Evolutionary conservation across 257 asterid genomes (phyloP).

Genomic region (Ocimum tenuiflorum): DNA sequence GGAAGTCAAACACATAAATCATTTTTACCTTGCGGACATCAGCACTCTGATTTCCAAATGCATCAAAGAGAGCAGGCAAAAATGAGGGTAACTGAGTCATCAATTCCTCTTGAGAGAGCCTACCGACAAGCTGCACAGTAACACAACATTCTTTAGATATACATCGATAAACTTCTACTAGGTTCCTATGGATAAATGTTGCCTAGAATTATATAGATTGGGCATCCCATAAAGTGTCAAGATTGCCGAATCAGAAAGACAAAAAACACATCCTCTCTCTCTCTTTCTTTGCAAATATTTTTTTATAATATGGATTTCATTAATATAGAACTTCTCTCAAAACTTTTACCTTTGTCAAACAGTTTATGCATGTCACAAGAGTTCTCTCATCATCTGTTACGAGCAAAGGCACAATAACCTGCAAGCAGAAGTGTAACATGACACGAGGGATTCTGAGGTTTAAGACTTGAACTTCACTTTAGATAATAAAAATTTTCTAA

Average conservation of each 20-base stretch:
- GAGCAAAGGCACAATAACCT: slow-evolving; percentile 93
- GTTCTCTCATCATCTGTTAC: slow-evolving; percentile 95
- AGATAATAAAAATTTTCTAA: not conserved
- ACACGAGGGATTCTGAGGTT: slow-evolving; percentile 7
- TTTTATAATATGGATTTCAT: not conserved
- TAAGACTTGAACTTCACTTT: not conserved
- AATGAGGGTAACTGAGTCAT: slow-evolving; percentile 79
- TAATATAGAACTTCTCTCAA: not conserved
- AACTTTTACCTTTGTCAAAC: slow-evolving; percentile 81
- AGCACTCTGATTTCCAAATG: slow-evolving; percentile 96
- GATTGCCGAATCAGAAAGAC: too few relatives aligned
- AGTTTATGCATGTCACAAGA: slow-evolving; percentile 91
- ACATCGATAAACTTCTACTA: not conserved
- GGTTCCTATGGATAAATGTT: not conserved
- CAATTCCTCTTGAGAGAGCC: slow-evolving; percentile 87
- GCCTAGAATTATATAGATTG: not conserved
- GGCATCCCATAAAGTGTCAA: too few relatives aligned
- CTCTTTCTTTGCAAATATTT: not conserved
- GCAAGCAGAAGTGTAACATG: slow-evolving; percentile 23
- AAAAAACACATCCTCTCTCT: not conserved
- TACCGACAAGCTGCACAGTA: slow-evolving; percentile 73
- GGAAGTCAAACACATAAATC: not conserved
- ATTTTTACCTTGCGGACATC: slow-evolving; percentile 89
- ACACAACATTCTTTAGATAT: not conserved
- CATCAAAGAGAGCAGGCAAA: slow-evolving; percentile 93